Percentiles rank a stretch among this genome's conserved stretches.
Conservation (phyloP, 148 eudicot genomes). For the Camellia sinensis region DNA sequence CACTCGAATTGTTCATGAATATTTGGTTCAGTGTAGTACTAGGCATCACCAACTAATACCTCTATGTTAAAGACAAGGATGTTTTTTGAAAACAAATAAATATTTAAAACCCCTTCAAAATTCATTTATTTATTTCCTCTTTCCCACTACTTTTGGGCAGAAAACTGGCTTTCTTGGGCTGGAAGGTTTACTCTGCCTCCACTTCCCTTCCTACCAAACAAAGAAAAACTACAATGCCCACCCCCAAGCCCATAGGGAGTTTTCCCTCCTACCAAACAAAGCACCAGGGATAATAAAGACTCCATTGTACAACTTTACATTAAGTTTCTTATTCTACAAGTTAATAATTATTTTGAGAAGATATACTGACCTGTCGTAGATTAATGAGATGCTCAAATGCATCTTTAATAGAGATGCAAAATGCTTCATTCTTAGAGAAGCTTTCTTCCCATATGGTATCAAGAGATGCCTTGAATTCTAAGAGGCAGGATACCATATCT, state of each 20-base stretch:
- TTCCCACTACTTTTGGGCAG: background rate
- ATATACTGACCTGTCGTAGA: slow-evolving; percentile 72
- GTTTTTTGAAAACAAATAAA: background rate
- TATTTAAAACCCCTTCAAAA: background rate
- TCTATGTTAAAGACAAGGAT: background rate
- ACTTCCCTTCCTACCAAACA: slow-evolving; percentile 1
- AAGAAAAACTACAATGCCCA: background rate
- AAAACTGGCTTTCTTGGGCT: background rate
- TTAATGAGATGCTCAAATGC: slow-evolving; percentile 95
- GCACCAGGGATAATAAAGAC: background rate
- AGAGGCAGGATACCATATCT: slow-evolving; percentile 84
- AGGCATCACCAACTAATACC: background rate
- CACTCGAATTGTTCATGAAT: slow-evolving; percentile 1
- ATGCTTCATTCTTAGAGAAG: slow-evolving; percentile 78
- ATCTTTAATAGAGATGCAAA: slow-evolving; percentile 85
- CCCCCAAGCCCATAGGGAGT: background rate
- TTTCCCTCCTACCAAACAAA: background rate
- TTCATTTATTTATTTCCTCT: background rate
- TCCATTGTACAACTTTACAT: background rate
- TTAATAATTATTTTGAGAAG: background rate
- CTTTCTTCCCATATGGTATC: slow-evolving; percentile 95
- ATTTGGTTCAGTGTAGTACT: background rate
- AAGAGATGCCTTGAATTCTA: slow-evolving; percentile 82
- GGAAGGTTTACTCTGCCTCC: background rate
- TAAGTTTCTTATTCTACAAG: background rate